Evolutionary conservation across 345 rosid species (phyloP).

Genomic region (Euphorbia pulcherrima): DNA sequence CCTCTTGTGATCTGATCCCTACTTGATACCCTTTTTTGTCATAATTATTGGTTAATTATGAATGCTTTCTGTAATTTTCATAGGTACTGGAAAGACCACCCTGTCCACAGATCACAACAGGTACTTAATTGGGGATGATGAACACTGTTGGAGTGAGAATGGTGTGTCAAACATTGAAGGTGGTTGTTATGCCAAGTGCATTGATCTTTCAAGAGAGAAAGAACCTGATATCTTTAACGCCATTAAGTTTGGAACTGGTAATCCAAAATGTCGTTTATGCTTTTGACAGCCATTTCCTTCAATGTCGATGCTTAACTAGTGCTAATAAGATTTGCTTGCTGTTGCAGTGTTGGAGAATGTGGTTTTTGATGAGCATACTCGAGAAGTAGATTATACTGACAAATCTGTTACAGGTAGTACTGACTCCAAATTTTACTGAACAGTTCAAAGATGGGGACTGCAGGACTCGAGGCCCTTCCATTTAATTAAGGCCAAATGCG

Average conservation of each 20-base stretch:
- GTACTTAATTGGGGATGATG: conserved; percentile 88
- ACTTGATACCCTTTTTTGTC: background rate
- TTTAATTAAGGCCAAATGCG: too few relatives aligned
- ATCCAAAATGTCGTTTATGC: background rate
- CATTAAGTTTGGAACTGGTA: conserved; percentile 93
- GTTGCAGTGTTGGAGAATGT: conserved; percentile 83
- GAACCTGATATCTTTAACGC: conserved; percentile 98
- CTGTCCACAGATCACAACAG: conserved; percentile 95
- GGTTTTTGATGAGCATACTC: conserved; percentile 84
- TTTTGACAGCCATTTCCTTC: background rate
- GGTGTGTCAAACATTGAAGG: conserved; percentile 98
- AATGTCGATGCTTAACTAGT: background rate
- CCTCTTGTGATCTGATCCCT: conserved; percentile 14
- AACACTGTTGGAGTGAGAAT: conserved; percentile 88
- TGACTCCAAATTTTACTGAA: background rate
- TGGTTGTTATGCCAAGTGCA: conserved; percentile 97
- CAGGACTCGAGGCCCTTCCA: background rate
- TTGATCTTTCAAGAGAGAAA: conserved; percentile 86
- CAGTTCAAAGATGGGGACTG: background rate
- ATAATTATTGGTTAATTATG: conserved; percentile 8
- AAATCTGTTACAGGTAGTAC: conserved; percentile 79
- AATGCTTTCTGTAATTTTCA: background rate
- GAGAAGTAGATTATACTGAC: conserved; percentile 82
- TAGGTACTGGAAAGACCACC: conserved; percentile 95
- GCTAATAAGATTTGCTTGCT: conserved; percentile 4